phyloP scores from a whole-genome alignment of 1,139 yeast species.

The Hemisphaericaspora xylanilytica region DNA sequence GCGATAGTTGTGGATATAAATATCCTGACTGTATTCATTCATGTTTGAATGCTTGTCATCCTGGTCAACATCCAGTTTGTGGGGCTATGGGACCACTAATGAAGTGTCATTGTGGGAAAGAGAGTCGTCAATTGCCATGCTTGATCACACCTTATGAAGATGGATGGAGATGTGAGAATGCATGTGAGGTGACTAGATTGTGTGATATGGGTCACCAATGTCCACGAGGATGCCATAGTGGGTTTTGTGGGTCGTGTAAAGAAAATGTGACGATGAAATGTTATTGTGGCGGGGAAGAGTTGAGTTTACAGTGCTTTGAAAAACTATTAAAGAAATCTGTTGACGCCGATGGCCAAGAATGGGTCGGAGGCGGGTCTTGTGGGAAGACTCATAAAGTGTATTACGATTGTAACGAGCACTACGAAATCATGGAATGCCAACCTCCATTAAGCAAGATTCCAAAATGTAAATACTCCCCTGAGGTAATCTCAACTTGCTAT shows the following conservation, averaged over 20 bases:
- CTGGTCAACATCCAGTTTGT: conserved; percentile 86
- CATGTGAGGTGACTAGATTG: conserved; percentile 57
- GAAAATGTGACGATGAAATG: conserved; percentile 46
- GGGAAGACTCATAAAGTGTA: conserved; percentile 44
- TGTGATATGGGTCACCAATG: conserved; percentile 75
- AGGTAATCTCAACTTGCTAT: conserved; percentile 59
- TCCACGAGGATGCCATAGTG: conserved; percentile 53
- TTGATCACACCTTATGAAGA: conserved; percentile 62
- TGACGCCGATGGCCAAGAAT: conserved; percentile 24
- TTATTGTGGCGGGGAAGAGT: conserved; percentile 66
- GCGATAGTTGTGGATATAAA: conserved; percentile 67
- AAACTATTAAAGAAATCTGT: conserved; percentile 31
- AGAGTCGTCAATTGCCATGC: conserved; percentile 67
- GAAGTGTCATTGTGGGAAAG: conserved; percentile 74
- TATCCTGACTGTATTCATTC: conserved; percentile 67
- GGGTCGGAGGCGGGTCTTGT: conserved; percentile 70
- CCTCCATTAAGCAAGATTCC: conserved; percentile 45
- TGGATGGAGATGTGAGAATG: conserved; percentile 68
- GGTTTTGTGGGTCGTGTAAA: conserved; percentile 74
- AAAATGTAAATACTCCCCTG: conserved; percentile 68
- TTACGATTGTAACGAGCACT: conserved; percentile 69
- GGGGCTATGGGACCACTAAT: conserved; percentile 71
- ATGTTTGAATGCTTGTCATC: conserved; percentile 78
- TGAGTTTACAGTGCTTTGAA: conserved; percentile 50
- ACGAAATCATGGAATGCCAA: conserved; percentile 58